These are phyloP conservation scores for Gorgonomyces haynaldii DNA, from an alignment of 192 early-diverging fungal genomes.

Conservation along the genomic window DNA sequence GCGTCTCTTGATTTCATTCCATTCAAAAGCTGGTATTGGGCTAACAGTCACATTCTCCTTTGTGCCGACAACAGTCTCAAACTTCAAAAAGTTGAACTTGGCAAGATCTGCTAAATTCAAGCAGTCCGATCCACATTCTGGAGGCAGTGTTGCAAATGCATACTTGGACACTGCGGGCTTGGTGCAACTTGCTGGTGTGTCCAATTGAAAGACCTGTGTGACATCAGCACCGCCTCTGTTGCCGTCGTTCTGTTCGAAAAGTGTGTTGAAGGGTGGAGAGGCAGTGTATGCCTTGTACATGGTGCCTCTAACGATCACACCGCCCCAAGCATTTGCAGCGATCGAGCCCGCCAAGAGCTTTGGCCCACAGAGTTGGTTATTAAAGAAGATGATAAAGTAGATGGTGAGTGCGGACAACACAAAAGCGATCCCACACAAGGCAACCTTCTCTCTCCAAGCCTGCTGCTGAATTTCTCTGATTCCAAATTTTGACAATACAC, in stretches of 20 bases:
- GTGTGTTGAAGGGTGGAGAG: constrained; percentile 1
- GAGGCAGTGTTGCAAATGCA: constrained; percentile 13
- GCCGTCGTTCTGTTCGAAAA: constrained; percentile 1
- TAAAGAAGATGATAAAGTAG: constrained; percentile 2
- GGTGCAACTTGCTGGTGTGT: background rate
- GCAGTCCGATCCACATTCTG: constrained; percentile 6
- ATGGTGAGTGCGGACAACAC: constrained; percentile 10
- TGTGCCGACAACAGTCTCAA: constrained; percentile 21
- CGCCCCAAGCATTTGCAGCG: background rate
- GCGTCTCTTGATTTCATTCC: constrained; percentile 10
- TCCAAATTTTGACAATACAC: constrained; percentile 11
- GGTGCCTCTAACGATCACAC: background rate
- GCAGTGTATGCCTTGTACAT: background rate
- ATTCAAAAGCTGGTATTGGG: constrained; percentile 12
- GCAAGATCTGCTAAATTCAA: background rate
- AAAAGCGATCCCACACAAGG: constrained; percentile 24
- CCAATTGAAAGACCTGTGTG: background rate
- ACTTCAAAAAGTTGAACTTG: constrained; percentile 1
- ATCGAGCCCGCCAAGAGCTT: background rate
- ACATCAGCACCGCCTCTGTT: background rate
- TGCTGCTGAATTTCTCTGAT: constrained; percentile 24
- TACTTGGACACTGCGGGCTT: background rate
- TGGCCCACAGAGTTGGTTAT: background rate
- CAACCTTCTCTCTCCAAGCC: constrained; percentile 46
- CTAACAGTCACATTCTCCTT: constrained; percentile 5